Conservation (phyloP, 2,329 filamentous ascomycete species). For the Hymenoscyphus infarciens region DNA sequence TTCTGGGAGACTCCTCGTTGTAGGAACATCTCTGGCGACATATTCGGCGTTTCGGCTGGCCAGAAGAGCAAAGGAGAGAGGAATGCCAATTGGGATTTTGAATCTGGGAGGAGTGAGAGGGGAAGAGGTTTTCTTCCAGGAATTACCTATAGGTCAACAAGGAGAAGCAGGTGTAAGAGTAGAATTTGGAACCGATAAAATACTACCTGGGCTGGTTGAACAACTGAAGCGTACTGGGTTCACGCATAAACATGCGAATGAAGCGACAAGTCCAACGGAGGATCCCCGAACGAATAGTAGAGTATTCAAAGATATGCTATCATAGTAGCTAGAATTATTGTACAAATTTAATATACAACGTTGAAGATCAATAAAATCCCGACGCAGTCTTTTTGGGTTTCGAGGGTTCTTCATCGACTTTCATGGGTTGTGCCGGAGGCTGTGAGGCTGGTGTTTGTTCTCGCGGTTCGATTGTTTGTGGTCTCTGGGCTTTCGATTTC, state of each 20-base stretch:
- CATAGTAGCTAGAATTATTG: conserved; percentile 37
- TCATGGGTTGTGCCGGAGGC: background rate
- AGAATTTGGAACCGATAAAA: conserved; percentile 54
- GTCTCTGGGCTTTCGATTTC: conserved; percentile 26
- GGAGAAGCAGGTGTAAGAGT: conserved; percentile 53
- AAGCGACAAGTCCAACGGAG: conserved; percentile 29
- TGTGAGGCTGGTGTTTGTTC: background rate
- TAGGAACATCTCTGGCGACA: conserved; percentile 89
- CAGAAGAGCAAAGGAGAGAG: conserved; percentile 74
- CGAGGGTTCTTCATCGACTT: background rate
- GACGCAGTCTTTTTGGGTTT: conserved; percentile 6
- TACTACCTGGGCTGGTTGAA: conserved; percentile 56
- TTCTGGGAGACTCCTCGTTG: conserved; percentile 69
- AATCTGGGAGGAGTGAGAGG: conserved; percentile 83
- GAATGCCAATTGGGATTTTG: conserved; percentile 81
- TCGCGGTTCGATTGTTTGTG: conserved; percentile 20
- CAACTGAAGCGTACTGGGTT: conserved; percentile 39
- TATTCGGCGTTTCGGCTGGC: conserved; percentile 92
- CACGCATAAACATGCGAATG: conserved; percentile 26
- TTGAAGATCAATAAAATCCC: conserved; percentile 18
- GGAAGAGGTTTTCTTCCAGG: conserved; percentile 67
- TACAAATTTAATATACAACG: conserved; percentile 24
- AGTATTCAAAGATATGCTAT: conserved; percentile 59
- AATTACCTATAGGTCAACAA: conserved; percentile 48
- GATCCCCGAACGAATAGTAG: conserved; percentile 29